These are phyloP conservation scores for Paramarasmius palmivorus DNA, from an alignment of 1,284 basidiomycete genomes.

Conservation along the genomic window DNA sequence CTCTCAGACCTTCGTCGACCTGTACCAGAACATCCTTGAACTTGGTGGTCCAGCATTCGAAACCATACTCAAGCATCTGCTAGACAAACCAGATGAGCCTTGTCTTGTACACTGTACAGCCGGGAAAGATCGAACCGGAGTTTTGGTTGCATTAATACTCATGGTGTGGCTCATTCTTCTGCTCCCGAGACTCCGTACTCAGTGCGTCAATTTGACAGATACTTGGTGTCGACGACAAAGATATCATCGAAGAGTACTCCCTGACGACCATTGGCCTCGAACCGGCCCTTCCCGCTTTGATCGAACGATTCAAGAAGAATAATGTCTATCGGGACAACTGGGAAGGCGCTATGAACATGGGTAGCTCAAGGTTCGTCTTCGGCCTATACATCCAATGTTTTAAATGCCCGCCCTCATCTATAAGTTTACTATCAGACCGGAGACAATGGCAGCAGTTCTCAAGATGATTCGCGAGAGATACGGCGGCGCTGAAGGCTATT, in stretches of 20 bases:
- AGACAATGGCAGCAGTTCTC: constrained; percentile 36
- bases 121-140: constrained; percentile 47
- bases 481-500: constrained; percentile 36
- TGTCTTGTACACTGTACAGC: constrained; percentile 49
- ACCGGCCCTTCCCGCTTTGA: constrained; percentile 32
- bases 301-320: constrained; percentile 32
- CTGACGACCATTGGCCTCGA: constrained; percentile 40
- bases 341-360: constrained; percentile 37
- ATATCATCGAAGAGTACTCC: constrained; percentile 40
- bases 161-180: constrained; percentile 25
- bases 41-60: constrained; percentile 31
- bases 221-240: constrained; percentile 39
- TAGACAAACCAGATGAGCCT: constrained; percentile 37
- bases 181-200: not conserved
- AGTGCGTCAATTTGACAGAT: constrained; percentile 25
- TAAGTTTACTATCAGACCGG: constrained; percentile 25
- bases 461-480: constrained; percentile 34
- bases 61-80: constrained; percentile 36
- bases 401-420: not conserved
- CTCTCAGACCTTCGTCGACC: constrained; percentile 32
- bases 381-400: not conserved
- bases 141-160: constrained; percentile 37
- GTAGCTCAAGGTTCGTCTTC: constrained; percentile 31
- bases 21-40: constrained; percentile 36
- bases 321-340: constrained; percentile 36